Conservation (phyloP, 1,284 basidiomycete genomes). For the Wallemia mellicola region DNA sequence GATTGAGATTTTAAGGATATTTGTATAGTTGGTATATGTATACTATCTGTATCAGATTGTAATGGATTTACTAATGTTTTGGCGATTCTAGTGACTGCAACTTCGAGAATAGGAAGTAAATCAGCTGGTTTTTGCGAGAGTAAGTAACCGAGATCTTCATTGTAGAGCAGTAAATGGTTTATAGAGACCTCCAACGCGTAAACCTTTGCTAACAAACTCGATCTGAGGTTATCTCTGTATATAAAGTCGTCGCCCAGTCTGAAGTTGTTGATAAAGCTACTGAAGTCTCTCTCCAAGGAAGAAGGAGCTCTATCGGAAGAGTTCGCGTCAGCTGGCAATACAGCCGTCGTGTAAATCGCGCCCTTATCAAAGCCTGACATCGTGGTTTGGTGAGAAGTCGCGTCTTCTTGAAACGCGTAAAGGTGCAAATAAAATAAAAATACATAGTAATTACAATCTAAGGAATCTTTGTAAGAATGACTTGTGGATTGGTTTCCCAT, state of each 20-base stretch:
- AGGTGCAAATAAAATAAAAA: background rate
- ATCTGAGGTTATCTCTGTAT: slow-evolving; percentile 76
- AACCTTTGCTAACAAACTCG: slow-evolving; percentile 65
- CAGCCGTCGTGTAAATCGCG: slow-evolving; percentile 43
- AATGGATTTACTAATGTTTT: background rate
- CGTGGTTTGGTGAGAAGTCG: background rate
- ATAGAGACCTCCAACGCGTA: slow-evolving; percentile 78
- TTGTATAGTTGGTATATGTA: slow-evolving; percentile 27
- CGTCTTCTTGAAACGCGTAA: background rate
- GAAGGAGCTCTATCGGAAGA: slow-evolving; percentile 20
- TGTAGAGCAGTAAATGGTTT: slow-evolving; percentile 63
- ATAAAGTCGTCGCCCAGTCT: slow-evolving; percentile 63
- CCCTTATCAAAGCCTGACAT: slow-evolving; percentile 45
- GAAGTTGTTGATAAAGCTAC: slow-evolving; percentile 60
- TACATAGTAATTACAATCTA: background rate
- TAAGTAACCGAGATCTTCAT: slow-evolving; percentile 69
- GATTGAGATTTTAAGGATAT: slow-evolving; percentile 61
- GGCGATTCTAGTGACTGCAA: background rate
- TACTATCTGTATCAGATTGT: slow-evolving; percentile 1
- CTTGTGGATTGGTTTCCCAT: background rate
- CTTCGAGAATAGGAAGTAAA: slow-evolving; percentile 47
- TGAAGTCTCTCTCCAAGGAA: slow-evolving; percentile 44
- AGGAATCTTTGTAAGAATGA: background rate
- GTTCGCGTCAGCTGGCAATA: slow-evolving; percentile 30
- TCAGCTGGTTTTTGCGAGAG: slow-evolving; percentile 73